These are phyloP conservation scores for Lactarius indigo DNA, from an alignment of 768 basidiomycete genomes.

Conservation along the genomic window DNA sequence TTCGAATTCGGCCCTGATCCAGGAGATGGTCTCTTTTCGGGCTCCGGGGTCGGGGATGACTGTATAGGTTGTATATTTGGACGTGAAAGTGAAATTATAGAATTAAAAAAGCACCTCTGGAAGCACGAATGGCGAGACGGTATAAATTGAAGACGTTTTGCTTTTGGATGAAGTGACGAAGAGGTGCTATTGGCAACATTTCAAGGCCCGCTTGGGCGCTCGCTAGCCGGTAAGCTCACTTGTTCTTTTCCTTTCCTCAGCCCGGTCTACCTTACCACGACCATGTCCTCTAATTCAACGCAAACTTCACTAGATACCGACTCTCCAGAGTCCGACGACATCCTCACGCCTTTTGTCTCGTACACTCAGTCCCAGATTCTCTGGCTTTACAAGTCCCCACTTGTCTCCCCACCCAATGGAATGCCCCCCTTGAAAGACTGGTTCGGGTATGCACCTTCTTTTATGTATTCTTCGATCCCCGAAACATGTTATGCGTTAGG, in stretches of 20 bases:
- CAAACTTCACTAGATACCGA: slow-evolving; percentile 11
- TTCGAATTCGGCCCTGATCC: slow-evolving; percentile 74
- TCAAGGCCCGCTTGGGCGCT: slow-evolving; percentile 21
- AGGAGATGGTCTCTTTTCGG: slow-evolving; percentile 61
- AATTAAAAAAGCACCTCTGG: slow-evolving; percentile 46
- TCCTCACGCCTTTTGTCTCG: slow-evolving; percentile 40
- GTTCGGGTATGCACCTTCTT: slow-evolving; percentile 65
- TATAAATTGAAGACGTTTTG: slow-evolving; percentile 60
- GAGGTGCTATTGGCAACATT: slow-evolving; percentile 32
- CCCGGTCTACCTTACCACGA: background rate
- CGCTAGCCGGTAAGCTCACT: background rate
- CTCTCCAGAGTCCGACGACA: slow-evolving; percentile 27
- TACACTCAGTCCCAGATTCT: slow-evolving; percentile 73
- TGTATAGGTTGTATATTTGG: slow-evolving; percentile 30
- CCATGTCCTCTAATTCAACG: slow-evolving; percentile 15
- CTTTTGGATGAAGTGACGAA: slow-evolving; percentile 63
- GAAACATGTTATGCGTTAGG: slow-evolving; percentile 29
- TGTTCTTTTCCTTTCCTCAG: slow-evolving; percentile 1
- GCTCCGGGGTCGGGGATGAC: slow-evolving; percentile 60
- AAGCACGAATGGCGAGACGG: slow-evolving; percentile 63
- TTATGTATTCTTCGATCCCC: slow-evolving; percentile 16
- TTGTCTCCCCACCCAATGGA: slow-evolving; percentile 63
- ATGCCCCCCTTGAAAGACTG: slow-evolving; percentile 85
- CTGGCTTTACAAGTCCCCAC: slow-evolving; percentile 65
- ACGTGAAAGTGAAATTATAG: slow-evolving; percentile 9